These are phyloP conservation scores for Penicillium sp. DNA, from an alignment of 2,329 filamentous ascomycete genomes.

Conservation along the genomic window DNA sequence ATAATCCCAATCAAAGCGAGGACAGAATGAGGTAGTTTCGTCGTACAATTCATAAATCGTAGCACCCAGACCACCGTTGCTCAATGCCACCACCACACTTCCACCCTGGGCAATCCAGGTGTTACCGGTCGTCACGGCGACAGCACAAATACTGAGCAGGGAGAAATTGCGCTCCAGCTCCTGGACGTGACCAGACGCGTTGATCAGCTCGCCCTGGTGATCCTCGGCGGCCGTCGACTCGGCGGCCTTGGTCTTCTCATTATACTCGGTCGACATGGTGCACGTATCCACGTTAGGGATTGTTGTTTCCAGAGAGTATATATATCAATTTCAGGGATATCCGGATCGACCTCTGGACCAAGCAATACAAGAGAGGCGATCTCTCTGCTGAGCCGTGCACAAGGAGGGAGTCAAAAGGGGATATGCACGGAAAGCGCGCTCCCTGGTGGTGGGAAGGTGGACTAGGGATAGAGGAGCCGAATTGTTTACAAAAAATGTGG, in stretches of 20 bases:
- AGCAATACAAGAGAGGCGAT: not conserved
- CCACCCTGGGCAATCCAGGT: constrained; percentile 66
- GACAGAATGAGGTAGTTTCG: not conserved
- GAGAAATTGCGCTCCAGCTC: constrained; percentile 66
- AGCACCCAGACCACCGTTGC: constrained; percentile 63
- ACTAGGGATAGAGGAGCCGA: not conserved
- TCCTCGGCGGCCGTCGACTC: constrained; percentile 29
- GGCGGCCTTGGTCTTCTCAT: constrained; percentile 27
- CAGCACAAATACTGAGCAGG: constrained; percentile 59
- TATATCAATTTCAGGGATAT: not conserved
- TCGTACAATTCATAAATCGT: constrained; percentile 62
- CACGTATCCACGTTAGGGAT: not conserved
- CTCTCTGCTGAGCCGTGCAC: not conserved
- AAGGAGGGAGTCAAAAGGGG: not conserved
- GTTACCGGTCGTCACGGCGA: constrained; percentile 64
- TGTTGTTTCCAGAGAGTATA: not conserved
- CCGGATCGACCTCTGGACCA: not conserved
- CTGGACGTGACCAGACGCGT: constrained; percentile 65
- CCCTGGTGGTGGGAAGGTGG: not conserved
- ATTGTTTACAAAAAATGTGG: not conserved
- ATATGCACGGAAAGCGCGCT: not conserved
- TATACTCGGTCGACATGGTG: constrained; percentile 11
- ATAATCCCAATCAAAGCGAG: not conserved
- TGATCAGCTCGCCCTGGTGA: constrained; percentile 51
- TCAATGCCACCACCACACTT: constrained; percentile 58